Evolutionary conservation across 805 yeast species (phyloP).

Genomic region (Hanseniaspora thailandica): DNA sequence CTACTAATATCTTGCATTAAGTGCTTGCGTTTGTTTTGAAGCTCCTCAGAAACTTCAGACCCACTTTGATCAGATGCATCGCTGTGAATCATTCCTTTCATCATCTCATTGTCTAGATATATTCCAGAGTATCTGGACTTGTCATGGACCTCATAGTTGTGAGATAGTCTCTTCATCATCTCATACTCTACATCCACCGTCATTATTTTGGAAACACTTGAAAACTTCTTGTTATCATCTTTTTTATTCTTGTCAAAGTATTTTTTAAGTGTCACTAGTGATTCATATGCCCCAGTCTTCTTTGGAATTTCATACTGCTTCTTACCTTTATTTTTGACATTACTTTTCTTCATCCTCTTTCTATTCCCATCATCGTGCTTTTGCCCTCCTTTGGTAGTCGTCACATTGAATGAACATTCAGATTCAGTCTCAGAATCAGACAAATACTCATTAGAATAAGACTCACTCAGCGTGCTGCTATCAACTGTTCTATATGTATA

Average conservation of each 20-base stretch:
- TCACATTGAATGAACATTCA: neutral
- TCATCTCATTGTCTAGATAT: neutral
- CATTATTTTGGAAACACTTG: neutral
- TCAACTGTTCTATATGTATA: conserved; percentile 1
- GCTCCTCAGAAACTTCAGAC: neutral
- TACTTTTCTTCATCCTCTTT: neutral
- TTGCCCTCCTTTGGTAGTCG: neutral
- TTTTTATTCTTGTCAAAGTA: neutral
- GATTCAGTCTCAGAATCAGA: neutral
- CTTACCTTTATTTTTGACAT: neutral
- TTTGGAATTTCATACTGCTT: neutral
- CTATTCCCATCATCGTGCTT: too few species aligned
- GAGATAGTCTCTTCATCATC: neutral
- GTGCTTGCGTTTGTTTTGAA: neutral
- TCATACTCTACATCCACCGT: neutral
- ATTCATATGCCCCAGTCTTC: neutral
- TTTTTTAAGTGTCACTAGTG: neutral
- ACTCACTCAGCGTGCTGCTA: neutral
- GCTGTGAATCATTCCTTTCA: neutral
- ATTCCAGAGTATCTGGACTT: neutral
- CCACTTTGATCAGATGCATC: too few species aligned
- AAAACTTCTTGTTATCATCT: neutral
- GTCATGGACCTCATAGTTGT: conserved; percentile 3
- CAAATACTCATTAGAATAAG: neutral
- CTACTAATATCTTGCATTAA: conserved; percentile 7